These are phyloP conservation scores for Coelastrella sp. DNA, from an alignment of 139 green algal genomes.

Conservation along the genomic window DNA sequence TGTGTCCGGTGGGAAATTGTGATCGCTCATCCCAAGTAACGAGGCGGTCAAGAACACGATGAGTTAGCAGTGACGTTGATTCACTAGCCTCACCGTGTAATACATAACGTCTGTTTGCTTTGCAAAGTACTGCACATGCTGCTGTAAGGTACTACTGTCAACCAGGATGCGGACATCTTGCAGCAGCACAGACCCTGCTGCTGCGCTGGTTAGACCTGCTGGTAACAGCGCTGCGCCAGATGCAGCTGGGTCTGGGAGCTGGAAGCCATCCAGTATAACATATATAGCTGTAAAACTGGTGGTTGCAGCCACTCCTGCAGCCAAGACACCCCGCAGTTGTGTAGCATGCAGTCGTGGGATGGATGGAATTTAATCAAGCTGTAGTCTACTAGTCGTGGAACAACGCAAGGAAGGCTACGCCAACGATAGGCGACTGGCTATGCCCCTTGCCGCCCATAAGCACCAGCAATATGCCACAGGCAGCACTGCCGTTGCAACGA, in stretches of 20 bases:
- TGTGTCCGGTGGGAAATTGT: no score
- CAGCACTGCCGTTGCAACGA: background rate
- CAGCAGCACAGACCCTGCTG: background rate
- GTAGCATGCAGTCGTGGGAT: no score
- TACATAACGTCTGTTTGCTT: background rate
- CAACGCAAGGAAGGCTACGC: no score
- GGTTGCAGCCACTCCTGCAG: no score
- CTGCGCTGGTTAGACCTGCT: background rate
- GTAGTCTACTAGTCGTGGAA: no score
- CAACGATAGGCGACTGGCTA: no score
- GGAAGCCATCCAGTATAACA: constrained; percentile 31
- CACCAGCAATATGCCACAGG: background rate
- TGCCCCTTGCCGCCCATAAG: no score
- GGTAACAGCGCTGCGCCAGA: background rate
- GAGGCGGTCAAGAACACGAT: no score
- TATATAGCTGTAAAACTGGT: no score
- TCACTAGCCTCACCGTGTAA: constrained; percentile 37
- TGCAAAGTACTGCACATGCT: constrained; percentile 30
- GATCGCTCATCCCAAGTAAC: no score
- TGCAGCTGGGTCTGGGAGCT: constrained; percentile 5
- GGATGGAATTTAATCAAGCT: no score
- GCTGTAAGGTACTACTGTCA: background rate
- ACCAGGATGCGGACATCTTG: constrained; percentile 42
- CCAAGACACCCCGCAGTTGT: no score
- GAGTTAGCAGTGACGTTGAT: background rate